Percentiles rank a stretch among this genome's conserved stretches.
These are phyloP conservation scores for Phaeosphaeria sp. DNA, from an alignment of 2,329 filamentous ascomycete genomes.

Conservation along the genomic window DNA sequence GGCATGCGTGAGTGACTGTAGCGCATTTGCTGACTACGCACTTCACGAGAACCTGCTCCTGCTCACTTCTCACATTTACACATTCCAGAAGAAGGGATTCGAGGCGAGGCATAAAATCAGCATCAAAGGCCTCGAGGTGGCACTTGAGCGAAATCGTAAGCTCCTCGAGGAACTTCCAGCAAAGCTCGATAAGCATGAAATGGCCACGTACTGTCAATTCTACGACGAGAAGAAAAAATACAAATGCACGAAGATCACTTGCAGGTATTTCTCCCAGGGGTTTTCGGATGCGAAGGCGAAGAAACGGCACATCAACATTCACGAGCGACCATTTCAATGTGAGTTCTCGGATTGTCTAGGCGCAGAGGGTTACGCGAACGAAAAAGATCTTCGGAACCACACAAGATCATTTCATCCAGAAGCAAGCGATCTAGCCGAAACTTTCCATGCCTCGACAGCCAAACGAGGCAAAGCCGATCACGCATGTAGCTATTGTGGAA, in stretches of 20 bases:
- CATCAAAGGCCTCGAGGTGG: conserved; percentile 31
- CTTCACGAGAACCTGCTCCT: conserved; percentile 31
- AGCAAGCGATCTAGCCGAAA: conserved; percentile 26
- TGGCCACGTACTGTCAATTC: conserved; percentile 22
- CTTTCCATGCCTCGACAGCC: conserved; percentile 19
- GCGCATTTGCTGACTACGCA: conserved; percentile 11
- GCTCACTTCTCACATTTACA: conserved; percentile 40
- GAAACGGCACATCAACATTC: conserved; percentile 49
- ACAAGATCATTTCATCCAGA: conserved; percentile 35
- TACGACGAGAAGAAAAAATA: conserved; percentile 50
- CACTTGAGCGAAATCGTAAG: conserved; percentile 36
- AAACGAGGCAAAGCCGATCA: conserved; percentile 28
- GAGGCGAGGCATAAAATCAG: conserved; percentile 39
- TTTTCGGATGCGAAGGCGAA: conserved; percentile 41
- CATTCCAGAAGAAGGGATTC: conserved; percentile 39
- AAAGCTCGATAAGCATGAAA: conserved; percentile 10
- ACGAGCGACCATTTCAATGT: conserved; percentile 53
- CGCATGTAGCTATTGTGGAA: conserved; percentile 46
- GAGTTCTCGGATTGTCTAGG: conserved; percentile 43
- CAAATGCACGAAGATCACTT: conserved; percentile 53
- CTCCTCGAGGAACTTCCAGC: conserved; percentile 36
- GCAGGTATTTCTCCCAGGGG: conserved; percentile 54
- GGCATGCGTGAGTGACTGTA: conserved; percentile 21
- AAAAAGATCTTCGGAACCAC: conserved; percentile 47
- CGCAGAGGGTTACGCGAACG: conserved; percentile 50